Conservation (phyloP, 352 stramenopile genomes). For the Pythium periplocum region DNA sequence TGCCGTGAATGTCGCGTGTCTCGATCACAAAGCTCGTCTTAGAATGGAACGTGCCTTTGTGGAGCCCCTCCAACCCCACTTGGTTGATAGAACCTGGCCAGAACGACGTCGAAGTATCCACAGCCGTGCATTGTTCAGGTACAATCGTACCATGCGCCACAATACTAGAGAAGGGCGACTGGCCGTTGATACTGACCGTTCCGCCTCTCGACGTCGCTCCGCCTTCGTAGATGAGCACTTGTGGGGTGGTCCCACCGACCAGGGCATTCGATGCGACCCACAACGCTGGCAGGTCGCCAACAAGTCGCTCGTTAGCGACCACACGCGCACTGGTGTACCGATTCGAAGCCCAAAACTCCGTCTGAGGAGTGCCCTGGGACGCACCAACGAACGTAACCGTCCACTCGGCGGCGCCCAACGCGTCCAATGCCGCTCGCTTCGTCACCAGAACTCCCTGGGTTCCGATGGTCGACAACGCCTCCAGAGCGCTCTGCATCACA, state of each 20-base stretch:
- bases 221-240: slow-evolving; percentile 26
- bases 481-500: slow-evolving; percentile 49
- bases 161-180: slow-evolving; percentile 46
- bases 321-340: slow-evolving; percentile 41
- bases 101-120: slow-evolving; percentile 48
- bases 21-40: slow-evolving; percentile 89
- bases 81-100: slow-evolving; percentile 55
- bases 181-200: slow-evolving; percentile 28
- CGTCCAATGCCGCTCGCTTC: slow-evolving; percentile 21
- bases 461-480: slow-evolving; percentile 51
- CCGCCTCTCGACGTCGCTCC: slow-evolving; percentile 27
- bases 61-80: slow-evolving; percentile 54
- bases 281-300: slow-evolving; percentile 45
- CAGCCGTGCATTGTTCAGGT: slow-evolving; percentile 57
- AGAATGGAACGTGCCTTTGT: slow-evolving; percentile 62
- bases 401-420: slow-evolving; percentile 34
- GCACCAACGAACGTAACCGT: slow-evolving; percentile 57
- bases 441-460: slow-evolving; percentile 34
- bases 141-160: slow-evolving; percentile 58
- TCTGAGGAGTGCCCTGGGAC: slow-evolving; percentile 30
- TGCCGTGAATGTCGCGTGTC: slow-evolving; percentile 87
- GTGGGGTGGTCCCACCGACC: slow-evolving; percentile 24
- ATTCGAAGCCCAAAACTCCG: slow-evolving; percentile 65
- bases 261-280: slow-evolving; percentile 25
- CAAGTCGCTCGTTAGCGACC: slow-evolving; percentile 34